A percentile compares a stretch with the other conserved stretches of the same genome.
These are phyloP conservation scores for Citrus hindsii DNA, from an alignment of 345 rosid genomes.

Conservation along the genomic window DNA sequence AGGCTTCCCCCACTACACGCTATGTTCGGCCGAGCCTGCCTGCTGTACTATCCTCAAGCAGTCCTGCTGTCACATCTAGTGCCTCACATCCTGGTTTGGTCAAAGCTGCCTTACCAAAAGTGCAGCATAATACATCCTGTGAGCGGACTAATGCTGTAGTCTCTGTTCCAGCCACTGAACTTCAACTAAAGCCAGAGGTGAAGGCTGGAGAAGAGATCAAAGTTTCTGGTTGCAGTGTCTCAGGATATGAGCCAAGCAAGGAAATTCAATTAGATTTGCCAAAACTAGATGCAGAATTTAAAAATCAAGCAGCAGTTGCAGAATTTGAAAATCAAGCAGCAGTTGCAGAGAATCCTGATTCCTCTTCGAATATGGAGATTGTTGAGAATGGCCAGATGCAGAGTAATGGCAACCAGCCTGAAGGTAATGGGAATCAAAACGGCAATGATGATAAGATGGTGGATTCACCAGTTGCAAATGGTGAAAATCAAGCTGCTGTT, in stretches of 20 bases:
- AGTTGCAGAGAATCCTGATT: constrained; percentile 23
- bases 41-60: constrained; percentile 26
- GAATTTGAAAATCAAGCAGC: constrained; percentile 21
- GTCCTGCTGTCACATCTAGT: constrained; percentile 26
- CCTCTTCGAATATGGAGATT: constrained; percentile 14
- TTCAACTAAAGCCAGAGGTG: constrained; percentile 26
- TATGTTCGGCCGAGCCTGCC: constrained; percentile 20
- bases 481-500: constrained; percentile 20
- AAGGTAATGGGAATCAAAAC: constrained; percentile 28
- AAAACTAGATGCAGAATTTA: constrained; percentile 25
- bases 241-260: constrained; percentile 8
- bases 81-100: constrained; percentile 23
- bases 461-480: constrained; percentile 13
- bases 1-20: constrained; percentile 33
- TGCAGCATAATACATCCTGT: constrained; percentile 29
- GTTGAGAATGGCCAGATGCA: constrained; percentile 17
- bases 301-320: constrained; percentile 16
- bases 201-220: constrained; percentile 18
- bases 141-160: constrained; percentile 26
- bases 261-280: constrained; percentile 20
- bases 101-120: constrained; percentile 27
- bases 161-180: constrained; percentile 21
- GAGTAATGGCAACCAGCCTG: constrained; percentile 9
- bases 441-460: constrained; percentile 11
- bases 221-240: constrained; percentile 11